Conservation (phyloP, 2,329 filamentous ascomycete genomes). For the Diatrype stigma region DNA sequence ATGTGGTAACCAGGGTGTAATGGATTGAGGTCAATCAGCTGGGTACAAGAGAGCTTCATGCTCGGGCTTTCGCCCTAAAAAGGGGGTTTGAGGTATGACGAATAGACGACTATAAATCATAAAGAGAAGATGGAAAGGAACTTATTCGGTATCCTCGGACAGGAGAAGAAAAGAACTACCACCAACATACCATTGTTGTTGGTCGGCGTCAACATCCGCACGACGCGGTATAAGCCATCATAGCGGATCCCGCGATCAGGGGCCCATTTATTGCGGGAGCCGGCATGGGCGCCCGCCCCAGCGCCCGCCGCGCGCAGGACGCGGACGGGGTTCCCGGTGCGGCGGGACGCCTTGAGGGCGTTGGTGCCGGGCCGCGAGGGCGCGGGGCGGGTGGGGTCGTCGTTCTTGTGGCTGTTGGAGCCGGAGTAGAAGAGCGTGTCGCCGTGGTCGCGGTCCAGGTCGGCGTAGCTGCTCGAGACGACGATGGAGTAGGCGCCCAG, state of each 20-base stretch:
- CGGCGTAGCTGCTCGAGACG: slow-evolving; percentile 11
- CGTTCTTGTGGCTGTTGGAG: slow-evolving; percentile 13
- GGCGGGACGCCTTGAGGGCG: slow-evolving; percentile 17
- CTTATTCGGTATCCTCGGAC: background rate
- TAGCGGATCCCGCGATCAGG: slow-evolving; percentile 23
- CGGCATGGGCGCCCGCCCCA: slow-evolving; percentile 5
- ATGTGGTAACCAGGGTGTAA: too few relatives aligned
- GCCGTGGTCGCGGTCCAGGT: slow-evolving; percentile 14
- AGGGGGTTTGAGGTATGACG: too few relatives aligned
- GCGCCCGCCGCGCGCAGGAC: slow-evolving; percentile 21
- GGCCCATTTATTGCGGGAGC: slow-evolving; percentile 8
- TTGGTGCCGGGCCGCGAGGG: slow-evolving; percentile 14
- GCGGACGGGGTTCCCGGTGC: slow-evolving; percentile 14
- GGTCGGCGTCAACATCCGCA: background rate
- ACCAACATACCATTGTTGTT: slow-evolving; percentile 17
- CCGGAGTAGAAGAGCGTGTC: slow-evolving; percentile 16
- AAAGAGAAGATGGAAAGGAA: background rate
- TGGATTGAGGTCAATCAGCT: too few relatives aligned
- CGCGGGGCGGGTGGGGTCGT: slow-evolving; percentile 7
- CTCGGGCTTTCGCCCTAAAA: too few relatives aligned
- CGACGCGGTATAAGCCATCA: slow-evolving; percentile 24
- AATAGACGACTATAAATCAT: too few relatives aligned
- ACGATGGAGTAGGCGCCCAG: slow-evolving; percentile 25
- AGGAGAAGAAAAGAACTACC: background rate
- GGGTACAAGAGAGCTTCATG: too few relatives aligned